Evolutionary conservation across 75 land plant genomes (phyloP).

Genomic region (Pinus albicaulis): DNA sequence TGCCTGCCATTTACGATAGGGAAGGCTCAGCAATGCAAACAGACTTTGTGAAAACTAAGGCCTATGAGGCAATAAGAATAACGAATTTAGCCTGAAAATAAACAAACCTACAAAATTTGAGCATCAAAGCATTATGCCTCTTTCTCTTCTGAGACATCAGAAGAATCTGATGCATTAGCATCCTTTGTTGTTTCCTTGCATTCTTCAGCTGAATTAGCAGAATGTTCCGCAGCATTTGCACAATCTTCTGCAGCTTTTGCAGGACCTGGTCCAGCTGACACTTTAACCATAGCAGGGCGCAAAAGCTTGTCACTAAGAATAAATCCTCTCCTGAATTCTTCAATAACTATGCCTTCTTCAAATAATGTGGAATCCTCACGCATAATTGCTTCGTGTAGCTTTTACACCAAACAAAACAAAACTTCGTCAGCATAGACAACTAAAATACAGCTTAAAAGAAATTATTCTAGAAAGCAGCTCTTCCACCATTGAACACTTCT

Average conservation of each 20-base stretch:
- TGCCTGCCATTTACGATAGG: too few species aligned
- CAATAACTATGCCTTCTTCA: constrained; percentile 74
- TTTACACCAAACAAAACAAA: constrained; percentile 13
- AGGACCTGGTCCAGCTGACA: constrained; percentile 82
- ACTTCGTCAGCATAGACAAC: constrained; percentile 1
- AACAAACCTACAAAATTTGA: background rate
- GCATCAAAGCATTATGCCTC: constrained; percentile 6
- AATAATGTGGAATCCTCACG: constrained; percentile 78
- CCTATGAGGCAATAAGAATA: too few species aligned
- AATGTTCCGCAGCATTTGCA: constrained; percentile 3
- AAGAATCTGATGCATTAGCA: background rate
- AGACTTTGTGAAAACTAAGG: too few species aligned
- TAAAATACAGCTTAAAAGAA: background rate
- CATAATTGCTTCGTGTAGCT: constrained; percentile 96
- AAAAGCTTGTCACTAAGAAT: constrained; percentile 72
- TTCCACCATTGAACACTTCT: background rate
- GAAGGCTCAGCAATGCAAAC: too few species aligned
- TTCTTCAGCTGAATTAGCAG: constrained; percentile 6
- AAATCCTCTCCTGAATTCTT: constrained; percentile 90
- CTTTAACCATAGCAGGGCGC: constrained; percentile 93
- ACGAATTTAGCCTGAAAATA: too few species aligned
- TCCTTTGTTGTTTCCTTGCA: background rate
- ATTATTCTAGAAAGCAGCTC: constrained; percentile 4
- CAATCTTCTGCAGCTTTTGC: constrained; percentile 14
- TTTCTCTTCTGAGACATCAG: background rate